Base-by-base conservation (phyloP, 495 filamentous ascomycete species). In the Annulohypoxylon bovei region DNA sequence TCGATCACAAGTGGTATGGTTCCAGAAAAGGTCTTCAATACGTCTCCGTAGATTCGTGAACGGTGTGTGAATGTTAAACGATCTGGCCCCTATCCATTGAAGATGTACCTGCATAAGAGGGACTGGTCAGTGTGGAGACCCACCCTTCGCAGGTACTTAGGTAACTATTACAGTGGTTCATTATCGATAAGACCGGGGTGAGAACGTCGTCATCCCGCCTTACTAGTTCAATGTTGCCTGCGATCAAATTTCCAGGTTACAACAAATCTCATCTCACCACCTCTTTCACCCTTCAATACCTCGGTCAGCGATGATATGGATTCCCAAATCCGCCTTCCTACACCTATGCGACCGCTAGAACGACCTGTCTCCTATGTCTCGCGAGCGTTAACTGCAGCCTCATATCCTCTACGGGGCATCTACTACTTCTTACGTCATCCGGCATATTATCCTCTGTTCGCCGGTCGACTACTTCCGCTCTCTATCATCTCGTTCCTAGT, bases 361-460 rank as follows among this genome's bases (percentile, higher is more conserved):
- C 67, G 76, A 4, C 77, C 75, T 9, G 30, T 61, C 7, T 56
- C 52, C 42, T 81, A 81, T 59, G 4, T 80, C 20, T 47, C 28
- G 6, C 75, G 80, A 53, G 79, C 75, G 16, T 42, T 74, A 28
- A 23, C 65, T 32, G 75, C 81, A 4, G 78, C 76, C 20, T 77
- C 74, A 6, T 84, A 79, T 47, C 74, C 74, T 52, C 64, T 79
- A 23, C 72, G 90, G 82, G 94, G 94, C 23, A 90, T 97, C 62
- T 81, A 88, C 76, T 96, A 92, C 83, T 93, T 96, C 76, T 62
- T 88, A 65, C 81, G 85, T 57, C 88, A 91, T 78, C 89, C 85
- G 28, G 82, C 83, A 47, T 87, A 85, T 77, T 88, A 83, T 47
- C 85, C 87, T 42, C 93, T 96, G 0, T 88, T 98, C 67, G 79